Conservation (phyloP, 2,329 filamentous ascomycete species). For the Trichoderma sp. region DNA sequence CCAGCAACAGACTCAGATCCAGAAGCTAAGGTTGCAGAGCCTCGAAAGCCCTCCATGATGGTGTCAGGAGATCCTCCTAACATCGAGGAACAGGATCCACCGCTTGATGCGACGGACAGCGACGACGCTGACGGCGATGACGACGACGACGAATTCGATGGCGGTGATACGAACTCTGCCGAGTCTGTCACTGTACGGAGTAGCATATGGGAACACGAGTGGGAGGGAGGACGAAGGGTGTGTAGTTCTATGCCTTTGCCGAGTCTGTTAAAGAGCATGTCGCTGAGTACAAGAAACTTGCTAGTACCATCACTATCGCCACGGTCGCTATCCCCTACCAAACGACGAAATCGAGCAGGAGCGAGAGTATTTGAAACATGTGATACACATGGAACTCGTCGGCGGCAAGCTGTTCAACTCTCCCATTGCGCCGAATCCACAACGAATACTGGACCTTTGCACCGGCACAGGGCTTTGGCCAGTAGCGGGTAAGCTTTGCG, state of each 20-base stretch:
- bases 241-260: background rate
- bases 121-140: constrained; percentile 4
- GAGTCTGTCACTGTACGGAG: constrained; percentile 13
- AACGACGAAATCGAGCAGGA: constrained; percentile 41
- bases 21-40: constrained; percentile 11
- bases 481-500: constrained; percentile 34
- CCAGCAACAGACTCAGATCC: background rate
- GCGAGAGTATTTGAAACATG: constrained; percentile 42
- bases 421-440: constrained; percentile 37
- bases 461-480: constrained; percentile 40
- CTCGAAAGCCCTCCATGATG: background rate
- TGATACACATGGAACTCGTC: constrained; percentile 36
- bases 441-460: constrained; percentile 44
- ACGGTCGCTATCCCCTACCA: constrained; percentile 38
- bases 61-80: constrained; percentile 10
- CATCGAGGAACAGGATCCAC: constrained; percentile 15
- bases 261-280: background rate
- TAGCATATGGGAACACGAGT: constrained; percentile 21
- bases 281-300: background rate
- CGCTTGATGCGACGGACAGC: constrained; percentile 13
- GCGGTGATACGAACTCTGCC: background rate
- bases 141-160: constrained; percentile 13
- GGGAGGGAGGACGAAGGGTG: constrained; percentile 19
- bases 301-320: constrained; percentile 36
- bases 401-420: constrained; percentile 41